A percentile compares a stretch with the other conserved stretches of the same genome.
These are phyloP conservation scores for Aspergillus steynii DNA, from an alignment of 495 filamentous ascomycete genomes.

Conservation along the genomic window DNA sequence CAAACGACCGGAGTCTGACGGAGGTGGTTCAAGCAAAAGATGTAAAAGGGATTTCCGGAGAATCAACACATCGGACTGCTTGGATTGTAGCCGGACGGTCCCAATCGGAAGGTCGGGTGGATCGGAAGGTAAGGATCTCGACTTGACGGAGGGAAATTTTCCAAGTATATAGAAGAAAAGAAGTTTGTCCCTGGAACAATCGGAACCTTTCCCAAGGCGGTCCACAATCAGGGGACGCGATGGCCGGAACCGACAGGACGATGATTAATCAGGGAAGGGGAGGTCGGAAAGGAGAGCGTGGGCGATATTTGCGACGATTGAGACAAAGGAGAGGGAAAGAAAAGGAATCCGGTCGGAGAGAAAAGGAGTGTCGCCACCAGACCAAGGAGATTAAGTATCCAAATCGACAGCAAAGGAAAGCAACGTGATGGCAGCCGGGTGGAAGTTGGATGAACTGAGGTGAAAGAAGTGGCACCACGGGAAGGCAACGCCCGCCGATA, in stretches of 20 bases:
- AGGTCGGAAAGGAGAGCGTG: not conserved
- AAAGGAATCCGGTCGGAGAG: not conserved
- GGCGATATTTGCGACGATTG: not conserved
- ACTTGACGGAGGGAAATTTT: not conserved
- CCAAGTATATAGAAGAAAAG: not conserved
- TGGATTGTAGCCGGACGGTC: not conserved
- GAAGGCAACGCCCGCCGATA: constrained; percentile 5
- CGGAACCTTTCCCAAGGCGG: constrained; percentile 3
- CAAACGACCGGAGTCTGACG: constrained; percentile 5
- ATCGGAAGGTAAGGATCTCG: not conserved
- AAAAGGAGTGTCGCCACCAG: not conserved
- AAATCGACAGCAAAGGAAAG: not conserved
- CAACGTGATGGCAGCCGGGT: not conserved
- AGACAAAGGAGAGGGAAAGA: not conserved
- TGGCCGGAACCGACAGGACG: not conserved
- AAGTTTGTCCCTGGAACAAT: constrained; percentile 2
- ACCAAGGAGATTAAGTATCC: not conserved
- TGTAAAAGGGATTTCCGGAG: not conserved
- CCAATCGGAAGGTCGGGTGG: not conserved
- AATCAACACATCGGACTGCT: constrained; percentile 17
- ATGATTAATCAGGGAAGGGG: not conserved
- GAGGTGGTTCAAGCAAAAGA: not conserved
- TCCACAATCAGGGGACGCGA: constrained; percentile 9
- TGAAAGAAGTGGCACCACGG: constrained; percentile 15
- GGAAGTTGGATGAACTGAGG: constrained; percentile 1